Percentiles rank a stretch among this genome's conserved stretches.
These are phyloP conservation scores for Pichia terricola DNA, from an alignment of 1,139 yeast genomes.

Conservation along the genomic window DNA sequence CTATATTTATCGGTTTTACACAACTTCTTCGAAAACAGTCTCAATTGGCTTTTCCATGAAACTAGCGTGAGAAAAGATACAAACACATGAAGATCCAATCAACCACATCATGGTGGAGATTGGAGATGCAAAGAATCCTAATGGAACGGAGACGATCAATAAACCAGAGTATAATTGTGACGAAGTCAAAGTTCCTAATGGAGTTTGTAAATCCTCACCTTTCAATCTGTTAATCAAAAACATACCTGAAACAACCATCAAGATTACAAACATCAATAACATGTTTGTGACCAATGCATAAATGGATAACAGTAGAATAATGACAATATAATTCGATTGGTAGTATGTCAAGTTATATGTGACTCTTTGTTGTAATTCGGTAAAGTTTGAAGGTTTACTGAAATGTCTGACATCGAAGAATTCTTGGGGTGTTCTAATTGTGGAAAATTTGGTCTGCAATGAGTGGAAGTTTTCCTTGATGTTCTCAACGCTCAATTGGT, in stretches of 20 bases:
- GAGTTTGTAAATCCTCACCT: constrained; percentile 72
- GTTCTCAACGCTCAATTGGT: constrained; percentile 22
- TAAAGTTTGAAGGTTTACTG: constrained; percentile 82
- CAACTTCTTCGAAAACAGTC: constrained; percentile 90
- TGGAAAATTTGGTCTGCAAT: constrained; percentile 56
- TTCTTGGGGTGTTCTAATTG: constrained; percentile 83
- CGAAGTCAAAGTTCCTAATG: constrained; percentile 60
- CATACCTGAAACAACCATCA: constrained; percentile 59
- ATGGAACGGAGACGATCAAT: constrained; percentile 68
- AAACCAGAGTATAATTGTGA: constrained; percentile 87
- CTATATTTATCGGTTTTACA: constrained; percentile 20
- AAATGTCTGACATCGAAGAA: constrained; percentile 85
- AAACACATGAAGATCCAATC: constrained; percentile 85
- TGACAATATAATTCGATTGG: constrained; percentile 75
- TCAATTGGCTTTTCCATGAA: constrained; percentile 97
- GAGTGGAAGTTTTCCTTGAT: constrained; percentile 26
- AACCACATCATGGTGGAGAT: constrained; percentile 92
- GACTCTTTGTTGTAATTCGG: constrained; percentile 83
- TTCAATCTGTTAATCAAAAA: constrained; percentile 67
- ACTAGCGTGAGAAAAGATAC: constrained; percentile 84
- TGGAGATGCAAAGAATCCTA: constrained; percentile 90
- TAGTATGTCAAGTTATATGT: constrained; percentile 79
- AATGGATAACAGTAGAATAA: constrained; percentile 59
- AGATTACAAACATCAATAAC: constrained; percentile 72
- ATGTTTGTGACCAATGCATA: constrained; percentile 77